Percentiles rank a stretch among this genome's conserved stretches.
Conservation (phyloP, 73 alveolate genomes). For the Stentor roeselii region DNA sequence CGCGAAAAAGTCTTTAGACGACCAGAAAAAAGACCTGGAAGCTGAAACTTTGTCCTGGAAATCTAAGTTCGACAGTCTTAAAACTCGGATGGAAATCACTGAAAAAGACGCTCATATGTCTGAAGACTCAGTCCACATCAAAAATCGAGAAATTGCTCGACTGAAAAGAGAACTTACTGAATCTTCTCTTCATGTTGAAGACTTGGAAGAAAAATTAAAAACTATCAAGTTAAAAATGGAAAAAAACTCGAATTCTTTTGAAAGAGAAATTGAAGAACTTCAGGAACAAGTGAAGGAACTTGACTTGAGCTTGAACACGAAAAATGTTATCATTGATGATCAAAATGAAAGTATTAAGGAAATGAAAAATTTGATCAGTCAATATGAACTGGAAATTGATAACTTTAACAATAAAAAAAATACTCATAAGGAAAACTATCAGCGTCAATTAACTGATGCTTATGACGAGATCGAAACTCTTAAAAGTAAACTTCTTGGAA, state of each 20-base stretch:
- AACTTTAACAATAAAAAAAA: conserved; percentile 29
- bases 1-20: conserved; percentile 27
- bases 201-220: conserved; percentile 33
- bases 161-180: conserved; percentile 27
- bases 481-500: conserved; percentile 30
- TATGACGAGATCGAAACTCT: conserved; percentile 43
- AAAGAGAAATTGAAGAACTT: conserved; percentile 37
- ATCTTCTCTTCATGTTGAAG: conserved; percentile 25
- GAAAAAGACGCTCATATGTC: conserved; percentile 18
- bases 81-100: conserved; percentile 37
- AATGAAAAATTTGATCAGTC: conserved; percentile 25
- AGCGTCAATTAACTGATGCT: conserved; percentile 45
- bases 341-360: conserved; percentile 37
- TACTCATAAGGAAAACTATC: conserved; percentile 34
- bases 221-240: conserved; percentile 10
- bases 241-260: conserved; percentile 16
- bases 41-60: conserved; percentile 31
- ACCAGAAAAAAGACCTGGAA: conserved; percentile 26
- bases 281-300: conserved; percentile 36
- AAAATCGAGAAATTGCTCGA: conserved; percentile 39
- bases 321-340: conserved; percentile 59
- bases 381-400: conserved; percentile 43
- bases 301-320: conserved; percentile 34
- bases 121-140: conserved; percentile 31
- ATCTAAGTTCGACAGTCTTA: conserved; percentile 34